These are phyloP conservation scores for Xylaria curta DNA, from an alignment of 495 filamentous ascomycete genomes.

Conservation along the genomic window DNA sequence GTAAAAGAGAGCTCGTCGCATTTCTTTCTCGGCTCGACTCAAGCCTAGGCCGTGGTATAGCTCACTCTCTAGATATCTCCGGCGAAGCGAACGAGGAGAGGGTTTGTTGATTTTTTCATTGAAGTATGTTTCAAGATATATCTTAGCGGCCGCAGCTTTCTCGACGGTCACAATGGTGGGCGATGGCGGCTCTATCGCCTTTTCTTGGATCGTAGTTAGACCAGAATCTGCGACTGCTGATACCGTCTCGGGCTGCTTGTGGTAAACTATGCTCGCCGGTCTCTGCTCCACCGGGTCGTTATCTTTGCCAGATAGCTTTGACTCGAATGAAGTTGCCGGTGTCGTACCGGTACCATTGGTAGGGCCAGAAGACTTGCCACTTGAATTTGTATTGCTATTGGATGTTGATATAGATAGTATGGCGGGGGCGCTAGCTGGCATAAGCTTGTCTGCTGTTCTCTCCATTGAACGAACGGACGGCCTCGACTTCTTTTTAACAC, in stretches of 20 bases:
- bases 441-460: constrained; percentile 25
- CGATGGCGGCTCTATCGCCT: constrained; percentile 40
- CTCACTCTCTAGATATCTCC: constrained; percentile 68
- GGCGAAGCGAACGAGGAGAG: constrained; percentile 69
- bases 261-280: constrained; percentile 32
- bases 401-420: constrained; percentile 27
- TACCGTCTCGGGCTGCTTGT: constrained; percentile 30
- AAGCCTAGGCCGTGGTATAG: constrained; percentile 60
- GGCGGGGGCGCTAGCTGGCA: constrained; percentile 33
- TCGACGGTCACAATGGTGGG: constrained; percentile 81
- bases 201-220: constrained; percentile 52
- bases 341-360: constrained; percentile 42
- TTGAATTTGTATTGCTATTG: constrained; percentile 40
- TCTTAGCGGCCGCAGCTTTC: constrained; percentile 76
- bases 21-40: constrained; percentile 61
- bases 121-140: constrained; percentile 86
- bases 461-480: constrained; percentile 39
- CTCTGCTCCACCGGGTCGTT: constrained; percentile 35
- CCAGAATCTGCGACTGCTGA: constrained; percentile 40
- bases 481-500: constrained; percentile 45
- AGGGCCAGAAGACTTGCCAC: constrained; percentile 40
- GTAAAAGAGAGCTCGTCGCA: constrained; percentile 63
- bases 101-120: constrained; percentile 62
- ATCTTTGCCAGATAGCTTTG: constrained; percentile 39
- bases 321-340: constrained; percentile 51